Evolutionary conservation across 2,329 filamentous ascomycete species (phyloP).

Genomic region (Gremmenia infestans): DNA sequence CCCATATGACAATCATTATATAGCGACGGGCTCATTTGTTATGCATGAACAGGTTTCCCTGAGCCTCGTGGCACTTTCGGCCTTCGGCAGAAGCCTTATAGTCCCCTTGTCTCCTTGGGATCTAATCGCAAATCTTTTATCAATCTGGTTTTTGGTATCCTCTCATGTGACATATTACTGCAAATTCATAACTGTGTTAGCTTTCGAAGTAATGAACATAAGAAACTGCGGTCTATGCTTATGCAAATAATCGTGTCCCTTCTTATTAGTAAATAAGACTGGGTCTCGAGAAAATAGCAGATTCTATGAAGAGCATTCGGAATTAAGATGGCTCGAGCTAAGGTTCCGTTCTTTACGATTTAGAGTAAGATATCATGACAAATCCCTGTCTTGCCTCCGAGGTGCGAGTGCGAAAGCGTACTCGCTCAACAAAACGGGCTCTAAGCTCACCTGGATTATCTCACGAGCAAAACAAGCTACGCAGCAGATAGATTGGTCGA

Average conservation of each 20-base stretch:
- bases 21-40: constrained; percentile 15
- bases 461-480: background rate
- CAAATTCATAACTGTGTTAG: too few relatives aligned
- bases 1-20: constrained; percentile 26
- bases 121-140: background rate
- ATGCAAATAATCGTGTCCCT: too few relatives aligned
- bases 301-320: too few relatives aligned
- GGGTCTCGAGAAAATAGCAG: too few relatives aligned
- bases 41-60: constrained; percentile 11
- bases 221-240: too few relatives aligned
- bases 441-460: background rate
- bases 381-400: background rate
- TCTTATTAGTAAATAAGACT: too few relatives aligned
- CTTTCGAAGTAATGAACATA: too few relatives aligned
- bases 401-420: background rate
- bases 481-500: background rate
- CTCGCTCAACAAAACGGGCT: background rate
- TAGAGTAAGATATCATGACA: too few relatives aligned
- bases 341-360: too few relatives aligned
- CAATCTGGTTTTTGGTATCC: background rate
- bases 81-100: background rate
- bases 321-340: too few relatives aligned
- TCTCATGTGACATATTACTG: too few relatives aligned
- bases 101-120: background rate
- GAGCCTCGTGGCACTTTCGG: constrained; percentile 21